phyloP scores from a whole-genome alignment of 2,329 filamentous ascomycete species.

The Alternaria infectoria region DNA sequence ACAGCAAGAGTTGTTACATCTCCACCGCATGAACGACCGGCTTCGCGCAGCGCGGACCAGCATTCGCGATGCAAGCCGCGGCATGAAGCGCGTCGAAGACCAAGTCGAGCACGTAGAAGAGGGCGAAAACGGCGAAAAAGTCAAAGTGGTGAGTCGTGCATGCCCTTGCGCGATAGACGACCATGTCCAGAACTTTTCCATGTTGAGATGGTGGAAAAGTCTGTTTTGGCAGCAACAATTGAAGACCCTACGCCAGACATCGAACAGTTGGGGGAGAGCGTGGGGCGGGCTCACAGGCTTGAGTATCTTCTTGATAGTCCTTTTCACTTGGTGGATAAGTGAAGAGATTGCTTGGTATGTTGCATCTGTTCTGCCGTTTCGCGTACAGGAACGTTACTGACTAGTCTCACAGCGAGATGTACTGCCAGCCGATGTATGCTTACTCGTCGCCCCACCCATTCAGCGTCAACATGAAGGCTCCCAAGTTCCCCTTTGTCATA shows the following conservation, averaged over 20 bases:
- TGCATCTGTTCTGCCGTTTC: neutral
- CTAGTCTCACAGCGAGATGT: slow-evolving; percentile 48
- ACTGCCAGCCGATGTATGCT: slow-evolving; percentile 59
- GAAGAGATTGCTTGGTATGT: slow-evolving; percentile 56
- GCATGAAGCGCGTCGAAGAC: slow-evolving; percentile 51
- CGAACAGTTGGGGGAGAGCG: slow-evolving; percentile 15
- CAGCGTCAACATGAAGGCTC: slow-evolving; percentile 59
- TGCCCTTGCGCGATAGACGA: slow-evolving; percentile 28
- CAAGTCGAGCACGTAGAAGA: slow-evolving; percentile 46
- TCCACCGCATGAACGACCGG: slow-evolving; percentile 52
- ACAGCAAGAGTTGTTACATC: slow-evolving; percentile 50
- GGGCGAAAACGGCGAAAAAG: slow-evolving; percentile 14
- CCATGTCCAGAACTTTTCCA: slow-evolving; percentile 15
- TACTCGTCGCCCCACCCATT: slow-evolving; percentile 55
- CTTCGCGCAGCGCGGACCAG: slow-evolving; percentile 50
- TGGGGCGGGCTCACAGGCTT: slow-evolving; percentile 48
- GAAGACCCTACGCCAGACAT: slow-evolving; percentile 20
- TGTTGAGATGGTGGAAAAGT: slow-evolving; percentile 31
- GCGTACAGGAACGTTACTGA: neutral
- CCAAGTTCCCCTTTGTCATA: slow-evolving; percentile 61
- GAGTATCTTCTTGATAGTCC: slow-evolving; percentile 49
- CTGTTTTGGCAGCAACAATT: slow-evolving; percentile 36
- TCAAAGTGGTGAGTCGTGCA: slow-evolving; percentile 15
- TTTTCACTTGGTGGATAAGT: slow-evolving; percentile 57
- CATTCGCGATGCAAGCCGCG: slow-evolving; percentile 53